Base-by-base conservation (phyloP, 2,329 filamentous ascomycete genomes). In the Arthrocladium fulminans region DNA sequence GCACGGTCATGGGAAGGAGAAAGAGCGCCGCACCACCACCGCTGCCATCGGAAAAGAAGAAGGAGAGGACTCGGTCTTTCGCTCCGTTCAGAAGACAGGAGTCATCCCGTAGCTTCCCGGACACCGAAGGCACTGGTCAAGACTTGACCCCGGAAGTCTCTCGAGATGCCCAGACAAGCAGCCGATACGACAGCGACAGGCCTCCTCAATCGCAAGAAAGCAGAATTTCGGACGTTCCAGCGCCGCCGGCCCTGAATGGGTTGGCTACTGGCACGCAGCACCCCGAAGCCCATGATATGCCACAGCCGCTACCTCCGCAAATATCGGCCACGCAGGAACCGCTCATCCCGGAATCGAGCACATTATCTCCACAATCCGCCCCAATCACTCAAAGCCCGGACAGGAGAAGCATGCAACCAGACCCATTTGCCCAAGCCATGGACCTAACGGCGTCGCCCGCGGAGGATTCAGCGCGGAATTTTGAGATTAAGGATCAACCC, bases 401-500 rank as follows among this genome's bases (percentile, higher is more conserved):
- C 22, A 42, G 32, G 22, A 44, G 32, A 35, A 34, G 29, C 34
- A 47, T 34, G 13, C 51, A 50, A 4, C 46, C 50, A 10, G 40
- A 47, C 35, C 48, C 51, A 12, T 39, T 44, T 32, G 30, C 44
- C 3, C 30, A 22, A 27, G 50, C 45, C 4, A 3, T 47, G 38
- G 46, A 48, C 19, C 29, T 43, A n/a, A 23, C 48, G 10, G 27
- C 48, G 9, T 42, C 52, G 20, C 45, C 43, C 10, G 43, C 41
- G n/a, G 71, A 73, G 30, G 70, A 72, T 29, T 60, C 66, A 8
- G 63, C 65, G 15, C 60, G 72, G 47, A 73, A 72, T 49, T 56
- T 74, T 45, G 71, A 67, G 12, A 74, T 74, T 41, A 63, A 71
- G 25, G 70, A 73, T 42, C 63, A 73, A 48, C 71, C 71, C 1